Conservation (phyloP, 176 grass and related monocot genomes). For the Eragrostis curvula region DNA sequence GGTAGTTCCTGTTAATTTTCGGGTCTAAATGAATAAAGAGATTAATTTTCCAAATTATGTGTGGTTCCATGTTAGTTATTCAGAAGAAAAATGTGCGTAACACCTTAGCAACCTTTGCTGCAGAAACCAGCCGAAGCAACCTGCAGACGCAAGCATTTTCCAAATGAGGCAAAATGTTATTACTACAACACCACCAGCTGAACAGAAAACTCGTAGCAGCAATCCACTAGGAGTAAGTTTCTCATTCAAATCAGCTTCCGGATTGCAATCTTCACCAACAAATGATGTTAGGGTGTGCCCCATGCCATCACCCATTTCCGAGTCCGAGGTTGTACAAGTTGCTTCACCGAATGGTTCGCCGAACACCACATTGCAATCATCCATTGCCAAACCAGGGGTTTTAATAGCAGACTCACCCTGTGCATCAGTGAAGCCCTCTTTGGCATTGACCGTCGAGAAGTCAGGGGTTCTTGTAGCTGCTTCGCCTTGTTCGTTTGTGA, state of each 20-base stretch:
- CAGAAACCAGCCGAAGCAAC: not conserved
- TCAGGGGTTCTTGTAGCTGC: not conserved
- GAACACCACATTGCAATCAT: not conserved
- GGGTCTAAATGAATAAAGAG: not conserved
- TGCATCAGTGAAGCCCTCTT: not conserved
- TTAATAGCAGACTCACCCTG: not conserved
- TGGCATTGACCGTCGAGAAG: not conserved
- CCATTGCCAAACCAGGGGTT: not conserved
- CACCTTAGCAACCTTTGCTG: not conserved
- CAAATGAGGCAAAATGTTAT: not conserved
- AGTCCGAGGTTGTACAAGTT: not conserved
- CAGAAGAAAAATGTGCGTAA: not conserved
- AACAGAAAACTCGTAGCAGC: not conserved
- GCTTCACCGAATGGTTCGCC: not conserved
- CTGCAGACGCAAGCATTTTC: not conserved
- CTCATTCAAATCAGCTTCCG: not conserved
- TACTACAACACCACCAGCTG: not conserved
- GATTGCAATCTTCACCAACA: not conserved
- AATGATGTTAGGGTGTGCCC: not conserved
- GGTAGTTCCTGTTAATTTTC: no score
- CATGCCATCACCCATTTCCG: not conserved
- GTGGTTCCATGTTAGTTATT: not conserved
- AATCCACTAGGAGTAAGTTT: conserved; percentile 6
- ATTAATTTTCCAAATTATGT: not conserved
- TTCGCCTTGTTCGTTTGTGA: not conserved